Evolutionary conservation across 352 stramenopile species (phyloP), one percentile per base, ranked within the genome.

Genomic region (Globisporangium barbulae): DNA sequence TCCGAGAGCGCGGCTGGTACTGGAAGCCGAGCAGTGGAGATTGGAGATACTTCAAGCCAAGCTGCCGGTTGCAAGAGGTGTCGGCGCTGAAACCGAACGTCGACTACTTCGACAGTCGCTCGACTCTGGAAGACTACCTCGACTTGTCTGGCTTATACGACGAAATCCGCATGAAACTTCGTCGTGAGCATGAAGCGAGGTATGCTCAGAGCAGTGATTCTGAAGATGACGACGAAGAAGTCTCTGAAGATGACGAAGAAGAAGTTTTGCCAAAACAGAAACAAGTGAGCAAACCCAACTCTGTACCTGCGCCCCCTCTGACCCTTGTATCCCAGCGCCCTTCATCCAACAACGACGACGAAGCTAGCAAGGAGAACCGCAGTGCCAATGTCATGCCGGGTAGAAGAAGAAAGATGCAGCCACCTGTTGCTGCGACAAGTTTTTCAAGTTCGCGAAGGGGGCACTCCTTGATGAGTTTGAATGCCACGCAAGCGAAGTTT

Each of bases 1-100:
- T 93, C 3, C 72, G 70, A 21, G 57, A 33, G 30, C 79, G 76
- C 33, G 84, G 84, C 22, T 93, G 84, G 84, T 89, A 76, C 65
- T 93, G 82, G 82, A 84, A 79, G 37, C 31, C 35, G 19, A 54
- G 60, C 21, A 63, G 50, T 19, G 68, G 76, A 8, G 72, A 73
- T n/a, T 91, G 65, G 61, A 67, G 67, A 5, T 93, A 90, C 66
- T 90, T 75, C 61, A 69, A 79, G 60, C 82, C 84, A 19, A 48
- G 50, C 39, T 70, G 64, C 45, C 50, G 47, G 1, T 35, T 55
- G 19, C 39, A 58, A 44, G 30, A 62, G 42, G 35, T 64, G 2
- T 67, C 53, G 0, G 53, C 70, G 19, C 65, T 90, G 6, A 50
- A 59, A 3, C 15, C 54, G 0, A 71, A 73, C 0, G 33, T 75